These are phyloP conservation scores for Yarrowia porcina DNA, from an alignment of 805 yeast species.

Conservation along the genomic window DNA sequence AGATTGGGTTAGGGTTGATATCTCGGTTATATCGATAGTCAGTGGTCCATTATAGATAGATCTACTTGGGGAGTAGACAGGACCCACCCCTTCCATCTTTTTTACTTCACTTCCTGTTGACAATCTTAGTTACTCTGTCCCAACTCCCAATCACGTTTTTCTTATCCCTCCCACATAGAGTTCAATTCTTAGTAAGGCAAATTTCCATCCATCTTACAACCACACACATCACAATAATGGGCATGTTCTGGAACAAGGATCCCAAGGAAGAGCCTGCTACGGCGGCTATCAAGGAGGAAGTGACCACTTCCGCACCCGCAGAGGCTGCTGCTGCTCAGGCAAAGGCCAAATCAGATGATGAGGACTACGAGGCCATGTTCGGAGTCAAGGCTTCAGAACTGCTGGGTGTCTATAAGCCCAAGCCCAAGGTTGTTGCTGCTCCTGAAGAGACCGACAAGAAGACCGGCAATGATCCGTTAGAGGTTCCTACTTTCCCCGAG, in stretches of 20 bases:
- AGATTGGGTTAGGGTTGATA: too few species aligned
- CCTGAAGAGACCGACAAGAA: neutral
- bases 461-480: neutral
- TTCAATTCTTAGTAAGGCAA: neutral
- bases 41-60: too few species aligned
- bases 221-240: neutral
- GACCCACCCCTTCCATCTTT: too few species aligned
- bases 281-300: constrained; percentile 2
- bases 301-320: neutral
- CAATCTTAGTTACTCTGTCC: too few species aligned
- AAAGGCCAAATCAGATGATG: constrained; percentile 20
- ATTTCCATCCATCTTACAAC: neutral
- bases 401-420: constrained; percentile 15
- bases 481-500: constrained; percentile 10
- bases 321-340: constrained; percentile 6
- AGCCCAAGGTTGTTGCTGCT: neutral
- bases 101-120: too few species aligned
- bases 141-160: too few species aligned
- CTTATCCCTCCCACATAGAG: too few species aligned
- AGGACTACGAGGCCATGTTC: constrained; percentile 25
- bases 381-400: constrained; percentile 19
- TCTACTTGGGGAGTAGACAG: too few species aligned
- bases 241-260: constrained; percentile 15
- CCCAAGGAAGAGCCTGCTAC: constrained; percentile 22
- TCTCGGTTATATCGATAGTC: too few species aligned